Evolutionary conservation across 768 basidiomycete genomes (phyloP), one percentile per base, ranked within the genome.

Genomic region (Auriscalpium orientale): DNA sequence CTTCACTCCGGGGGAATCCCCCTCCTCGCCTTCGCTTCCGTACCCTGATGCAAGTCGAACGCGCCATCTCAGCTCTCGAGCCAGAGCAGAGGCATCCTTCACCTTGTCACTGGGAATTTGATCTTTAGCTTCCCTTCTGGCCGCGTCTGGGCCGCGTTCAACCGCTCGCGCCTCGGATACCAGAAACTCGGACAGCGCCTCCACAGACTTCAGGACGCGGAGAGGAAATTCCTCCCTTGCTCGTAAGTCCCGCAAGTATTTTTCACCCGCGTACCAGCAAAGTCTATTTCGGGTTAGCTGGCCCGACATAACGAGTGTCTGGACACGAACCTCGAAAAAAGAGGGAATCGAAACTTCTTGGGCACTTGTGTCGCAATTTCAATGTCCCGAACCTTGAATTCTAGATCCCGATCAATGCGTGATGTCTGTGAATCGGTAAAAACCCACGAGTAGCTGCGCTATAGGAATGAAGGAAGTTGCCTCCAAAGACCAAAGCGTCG

Each of bases 401-500:
- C 93, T 95, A 69, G 13, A 36, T 53, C 22, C 56, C 49, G 49
- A 54, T 62, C 8, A 8, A 18, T 44, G 55, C 44, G 44, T 33
- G 34, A 4, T 45, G 45, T 13, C 7, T 16, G 18, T 53, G 21
- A 8, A 33, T 49, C 49, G 46, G 12, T 21, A 28, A 46, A 57
- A 3, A 71, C 89, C 61, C 70, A 95, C 94, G 95, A 3, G 87
- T 92, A 1, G 79, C 76, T 46, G 95, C 82, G 63, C 92, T 85
- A 69, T 88, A 93, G 8, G 93, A 95, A 71, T 99, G 95, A 50
- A 99, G 69, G 68, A 98, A 99, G 70, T 99, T 99, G 40, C 95
- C 95, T 1, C 95, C 95, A 65, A 98, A 95, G 1, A 99, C 97
- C 44, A 99, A 76, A 4, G 95, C 88, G 67, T 99, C 94, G 35